These are phyloP conservation scores for Angomonas deanei DNA, from an alignment of 208 protist species.

Conservation along the genomic window DNA sequence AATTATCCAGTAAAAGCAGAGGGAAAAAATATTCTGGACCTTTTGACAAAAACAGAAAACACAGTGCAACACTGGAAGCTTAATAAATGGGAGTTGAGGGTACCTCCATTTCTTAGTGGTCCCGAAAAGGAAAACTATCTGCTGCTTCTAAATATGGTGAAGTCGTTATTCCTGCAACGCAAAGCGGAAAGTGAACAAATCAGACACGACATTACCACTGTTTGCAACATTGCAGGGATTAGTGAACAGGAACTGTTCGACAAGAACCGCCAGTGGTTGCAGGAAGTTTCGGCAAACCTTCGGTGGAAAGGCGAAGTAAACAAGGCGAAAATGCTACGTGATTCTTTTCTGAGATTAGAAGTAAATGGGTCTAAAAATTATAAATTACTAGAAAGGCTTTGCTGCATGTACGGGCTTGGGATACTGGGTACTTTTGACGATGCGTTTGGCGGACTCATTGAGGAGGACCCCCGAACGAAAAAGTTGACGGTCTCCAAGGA, in stretches of 20 bases:
- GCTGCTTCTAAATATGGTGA: conserved; percentile 65
- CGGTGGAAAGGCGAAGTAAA: conserved; percentile 85
- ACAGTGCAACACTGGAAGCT: conserved; percentile 62
- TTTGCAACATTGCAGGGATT: conserved; percentile 41
- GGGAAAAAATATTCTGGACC: conserved; percentile 13
- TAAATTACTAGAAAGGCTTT: conserved; percentile 66
- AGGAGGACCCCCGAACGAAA: conserved; percentile 46
- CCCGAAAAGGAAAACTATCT: conserved; percentile 47
- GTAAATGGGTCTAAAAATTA: conserved; percentile 62
- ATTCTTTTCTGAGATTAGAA: conserved; percentile 80
- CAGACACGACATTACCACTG: conserved; percentile 32
- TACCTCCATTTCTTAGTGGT: conserved; percentile 41
- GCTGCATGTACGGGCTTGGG: conserved; percentile 77
- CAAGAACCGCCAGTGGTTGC: conserved; percentile 72
- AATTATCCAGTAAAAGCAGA: neutral
- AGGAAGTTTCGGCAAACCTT: conserved; percentile 65
- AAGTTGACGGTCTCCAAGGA: conserved; percentile 37
- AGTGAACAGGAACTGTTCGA: conserved; percentile 30
- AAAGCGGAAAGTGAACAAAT: conserved; percentile 34
- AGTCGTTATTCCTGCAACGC: conserved; percentile 39
- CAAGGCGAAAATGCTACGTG: conserved; percentile 68
- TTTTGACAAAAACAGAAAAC: conserved; percentile 55
- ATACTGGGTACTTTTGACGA: conserved; percentile 67
- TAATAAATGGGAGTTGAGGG: conserved; percentile 84
- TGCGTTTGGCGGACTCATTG: conserved; percentile 74